Conservation (phyloP, 176 grass and related monocot genomes). For the Zea mays region DNA sequence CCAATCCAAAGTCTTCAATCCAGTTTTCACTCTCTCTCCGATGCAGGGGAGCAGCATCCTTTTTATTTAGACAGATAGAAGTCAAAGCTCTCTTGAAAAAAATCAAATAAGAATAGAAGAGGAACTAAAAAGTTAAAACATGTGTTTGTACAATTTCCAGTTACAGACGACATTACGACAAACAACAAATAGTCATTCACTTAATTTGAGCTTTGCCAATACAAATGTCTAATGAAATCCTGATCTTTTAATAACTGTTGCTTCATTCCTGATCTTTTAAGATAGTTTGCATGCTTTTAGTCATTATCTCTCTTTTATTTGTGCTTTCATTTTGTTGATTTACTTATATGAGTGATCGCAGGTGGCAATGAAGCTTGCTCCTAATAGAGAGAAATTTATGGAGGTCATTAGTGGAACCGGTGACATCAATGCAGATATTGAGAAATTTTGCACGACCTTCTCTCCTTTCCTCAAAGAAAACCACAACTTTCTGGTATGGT, state of each 20-base stretch:
- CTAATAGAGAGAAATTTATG: constrained; percentile 96
- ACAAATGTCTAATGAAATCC: constrained; percentile 13
- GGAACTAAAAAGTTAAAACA: not conserved
- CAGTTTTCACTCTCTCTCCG: not conserved
- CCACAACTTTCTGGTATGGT: constrained; percentile 73
- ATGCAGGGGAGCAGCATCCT: too few species aligned
- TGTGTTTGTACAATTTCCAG: not conserved
- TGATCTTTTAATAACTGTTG: not conserved
- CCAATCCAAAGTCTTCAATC: not conserved
- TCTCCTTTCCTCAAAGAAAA: constrained; percentile 80
- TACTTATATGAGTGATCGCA: constrained; percentile 33
- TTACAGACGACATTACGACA: not conserved
- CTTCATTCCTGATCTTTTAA: constrained; percentile 15
- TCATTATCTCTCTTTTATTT: not conserved
- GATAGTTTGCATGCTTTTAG: not conserved
- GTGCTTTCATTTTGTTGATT: constrained; percentile 4
- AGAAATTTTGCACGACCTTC: constrained; percentile 88
- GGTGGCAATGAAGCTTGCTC: constrained; percentile 94
- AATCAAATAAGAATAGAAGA: not conserved
- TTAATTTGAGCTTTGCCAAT: not conserved
- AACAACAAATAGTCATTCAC: not conserved
- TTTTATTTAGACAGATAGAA: not conserved
- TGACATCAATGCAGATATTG: constrained; percentile 87
- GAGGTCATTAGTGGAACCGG: constrained; percentile 72
- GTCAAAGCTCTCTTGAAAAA: not conserved